A percentile compares a stretch with the other conserved stretches of the same genome.
These are phyloP conservation scores for Basipetospora chlamydospora DNA, from an alignment of 2,329 filamentous ascomycete species.

Conservation along the genomic window DNA sequence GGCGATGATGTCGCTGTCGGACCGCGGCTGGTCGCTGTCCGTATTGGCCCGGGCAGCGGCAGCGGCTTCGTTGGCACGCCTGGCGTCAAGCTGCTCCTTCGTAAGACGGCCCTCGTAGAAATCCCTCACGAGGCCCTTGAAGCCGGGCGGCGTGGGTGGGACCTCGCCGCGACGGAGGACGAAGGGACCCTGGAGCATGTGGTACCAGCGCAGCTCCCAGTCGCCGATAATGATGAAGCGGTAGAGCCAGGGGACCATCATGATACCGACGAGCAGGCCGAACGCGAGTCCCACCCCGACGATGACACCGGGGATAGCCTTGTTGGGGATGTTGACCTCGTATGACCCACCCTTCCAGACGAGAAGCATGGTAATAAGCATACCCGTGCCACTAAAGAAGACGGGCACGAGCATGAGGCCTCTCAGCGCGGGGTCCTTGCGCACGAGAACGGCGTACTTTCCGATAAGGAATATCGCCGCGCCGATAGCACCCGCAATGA, in stretches of 20 bases:
- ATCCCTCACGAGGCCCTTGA: conserved; percentile 30
- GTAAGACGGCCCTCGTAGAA: conserved; percentile 43
- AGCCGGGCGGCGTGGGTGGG: conserved; percentile 25
- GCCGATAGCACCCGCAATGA: conserved; percentile 36
- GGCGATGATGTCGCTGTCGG: conserved; percentile 13
- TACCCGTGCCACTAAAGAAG: conserved; percentile 41
- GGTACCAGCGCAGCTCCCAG: conserved; percentile 41
- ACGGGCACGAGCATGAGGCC: conserved; percentile 38
- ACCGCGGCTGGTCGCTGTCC: conserved; percentile 16
- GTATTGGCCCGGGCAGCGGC: too few species aligned
- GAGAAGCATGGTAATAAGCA: conserved; percentile 45
- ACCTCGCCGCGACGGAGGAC: conserved; percentile 29
- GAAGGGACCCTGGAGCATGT: conserved; percentile 38
- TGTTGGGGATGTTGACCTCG: conserved; percentile 31
- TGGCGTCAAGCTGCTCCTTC: conserved; percentile 34
- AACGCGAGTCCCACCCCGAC: conserved; percentile 36
- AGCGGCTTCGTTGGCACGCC: conserved; percentile 15
- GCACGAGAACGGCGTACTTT: conserved; percentile 40
- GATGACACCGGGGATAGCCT: conserved; percentile 35
- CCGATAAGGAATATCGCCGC: conserved; percentile 40
- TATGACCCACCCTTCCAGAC: conserved; percentile 38
- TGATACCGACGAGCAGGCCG: conserved; percentile 30
- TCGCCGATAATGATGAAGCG: conserved; percentile 44
- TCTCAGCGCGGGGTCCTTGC: conserved; percentile 35
- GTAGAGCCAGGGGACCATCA: conserved; percentile 46